Evolutionary conservation across 2,329 filamentous ascomycete genomes (phyloP), one percentile per base, ranked within the genome.

Genomic region (Microcyclospora tardicrescens): DNA sequence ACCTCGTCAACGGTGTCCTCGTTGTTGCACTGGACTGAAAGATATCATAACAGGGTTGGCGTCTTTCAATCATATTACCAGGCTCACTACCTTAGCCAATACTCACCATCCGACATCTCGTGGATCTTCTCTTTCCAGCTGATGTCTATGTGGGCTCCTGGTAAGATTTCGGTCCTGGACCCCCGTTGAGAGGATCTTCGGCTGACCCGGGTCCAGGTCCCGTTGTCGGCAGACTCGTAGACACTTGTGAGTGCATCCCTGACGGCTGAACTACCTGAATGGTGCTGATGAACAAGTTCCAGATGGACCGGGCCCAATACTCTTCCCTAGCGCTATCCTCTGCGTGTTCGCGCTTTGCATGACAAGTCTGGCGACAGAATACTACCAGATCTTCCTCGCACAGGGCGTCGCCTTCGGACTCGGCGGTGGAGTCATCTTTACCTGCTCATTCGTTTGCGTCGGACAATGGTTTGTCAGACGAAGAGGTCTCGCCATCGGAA

Each of bases 81-180:
- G n/a, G 10, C n/a, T 30, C 28, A 10, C 28, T 10, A 30, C 28
- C 28, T 36, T 10, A 10, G 10, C 12, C 12, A 36, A 13, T 36
- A 36, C 16, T 9, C 34, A 10, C 34, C 34, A 11, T 36, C 34
- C 14, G 12, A 16, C 9, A 36, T 36, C 14, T 16, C 34, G 16
- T 36, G 34, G 34, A 36, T 36, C 34, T 36, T 36, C 19, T 10
- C 34, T 10, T 19, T 36, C 14, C 34, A 36, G 31, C 41, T 50
- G 13, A 56, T 57, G 37, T 39, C 56, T 2, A 38, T 46, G 3
- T 55, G 52, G 30, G 49, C 54, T 28, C 47, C 41, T 1, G 49
- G 50, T 8, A n/a, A n/a, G n/a, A n/a, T n/a, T n/a, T n/a, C n/a
- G n/a, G n/a, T n/a, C n/a, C n/a, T n/a, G n/a, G n/a, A n/a, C n/a